Base-by-base conservation (phyloP, 2,329 filamentous ascomycete genomes). In the Trichoderma oligosporum region DNA sequence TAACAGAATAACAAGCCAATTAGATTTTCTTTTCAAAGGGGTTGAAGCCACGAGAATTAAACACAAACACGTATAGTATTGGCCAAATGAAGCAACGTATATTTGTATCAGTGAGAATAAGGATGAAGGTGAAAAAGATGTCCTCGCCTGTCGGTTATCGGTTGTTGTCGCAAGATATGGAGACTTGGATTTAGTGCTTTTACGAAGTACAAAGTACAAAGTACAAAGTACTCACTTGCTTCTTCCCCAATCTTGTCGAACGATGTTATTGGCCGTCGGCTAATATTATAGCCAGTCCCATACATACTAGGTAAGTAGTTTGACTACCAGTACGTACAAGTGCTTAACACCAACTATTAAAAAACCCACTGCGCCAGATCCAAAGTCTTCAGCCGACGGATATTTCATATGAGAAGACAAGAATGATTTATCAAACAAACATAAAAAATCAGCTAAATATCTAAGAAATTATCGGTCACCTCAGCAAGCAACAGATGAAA, bases 231-330 rank as follows among this genome's bases (percentile, higher is more conserved):
- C n/a, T 16, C 20, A 18, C 36, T 16, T 12, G 27, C 27, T 14
- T 14, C 8, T 36, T 25, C 4, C 29, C 29, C 14, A n/a, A 52
- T 41, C n/a, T 31, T 18, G 36, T 24, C 35, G 22, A n/a, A 24
- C 36, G 8, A 18, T 14, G 9, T 31, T 31, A 56, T 56, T 56
- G 52, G 52, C 33, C 53, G 53, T 56, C 53, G 53, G 53, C 14
- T 56, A 56, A 56, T 56, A 41, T 33, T 48, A 48, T 46, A 55
- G 9, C 51, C 41, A 38, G n/a, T 20, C 9, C 14, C 8, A 14
- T 47, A 47, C 24, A 25, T 31, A 46, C 42, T 22, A 14, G 29
- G 12, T 16, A 20, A n/a, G n/a, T n/a, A n/a, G n/a, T n/a, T n/a
- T n/a, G n/a, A n/a, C n/a, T n/a, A n/a, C n/a, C n/a, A n/a, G n/a